Evolutionary conservation across 1,284 basidiomycete genomes (phyloP).

Genomic region (Gymnopus androsaceus): DNA sequence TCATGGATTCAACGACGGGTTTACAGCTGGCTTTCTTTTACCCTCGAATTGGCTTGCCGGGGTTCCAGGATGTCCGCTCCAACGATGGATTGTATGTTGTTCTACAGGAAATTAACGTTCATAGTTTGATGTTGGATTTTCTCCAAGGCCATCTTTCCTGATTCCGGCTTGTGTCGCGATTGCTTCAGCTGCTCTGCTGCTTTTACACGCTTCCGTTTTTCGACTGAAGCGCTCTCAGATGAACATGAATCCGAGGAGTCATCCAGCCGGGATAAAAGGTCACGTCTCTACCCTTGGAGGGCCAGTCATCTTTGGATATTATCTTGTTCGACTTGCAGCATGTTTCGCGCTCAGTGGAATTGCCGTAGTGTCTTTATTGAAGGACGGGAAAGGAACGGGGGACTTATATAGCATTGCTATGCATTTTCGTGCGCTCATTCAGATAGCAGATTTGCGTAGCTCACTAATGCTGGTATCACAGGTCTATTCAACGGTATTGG

Average conservation of each 20-base stretch:
- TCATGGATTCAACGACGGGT: background rate
- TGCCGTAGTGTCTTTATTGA: background rate
- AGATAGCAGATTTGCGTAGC: background rate
- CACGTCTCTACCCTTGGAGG: constrained; percentile 7
- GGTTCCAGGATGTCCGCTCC: background rate
- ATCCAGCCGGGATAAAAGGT: background rate
- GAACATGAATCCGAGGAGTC: background rate
- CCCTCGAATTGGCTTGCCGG: background rate
- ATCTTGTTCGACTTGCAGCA: background rate
- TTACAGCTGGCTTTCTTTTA: background rate
- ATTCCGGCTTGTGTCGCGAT: constrained; percentile 3
- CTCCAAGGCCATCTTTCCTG: background rate
- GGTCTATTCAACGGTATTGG: constrained; percentile 7
- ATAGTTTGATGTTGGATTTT: background rate
- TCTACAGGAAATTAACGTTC: background rate
- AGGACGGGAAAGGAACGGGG: background rate
- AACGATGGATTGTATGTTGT: background rate
- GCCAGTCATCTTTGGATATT: constrained; percentile 6
- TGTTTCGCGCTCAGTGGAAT: constrained; percentile 3
- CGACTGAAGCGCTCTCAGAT: no score
- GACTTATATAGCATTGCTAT: background rate
- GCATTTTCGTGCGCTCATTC: constrained; percentile 1
- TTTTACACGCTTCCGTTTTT: constrained; percentile 2
- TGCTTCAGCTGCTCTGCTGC: constrained; percentile 1
- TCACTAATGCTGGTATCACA: background rate